Conservation (phyloP, 139 green algal genomes). For the Chlorella sp. region DNA sequence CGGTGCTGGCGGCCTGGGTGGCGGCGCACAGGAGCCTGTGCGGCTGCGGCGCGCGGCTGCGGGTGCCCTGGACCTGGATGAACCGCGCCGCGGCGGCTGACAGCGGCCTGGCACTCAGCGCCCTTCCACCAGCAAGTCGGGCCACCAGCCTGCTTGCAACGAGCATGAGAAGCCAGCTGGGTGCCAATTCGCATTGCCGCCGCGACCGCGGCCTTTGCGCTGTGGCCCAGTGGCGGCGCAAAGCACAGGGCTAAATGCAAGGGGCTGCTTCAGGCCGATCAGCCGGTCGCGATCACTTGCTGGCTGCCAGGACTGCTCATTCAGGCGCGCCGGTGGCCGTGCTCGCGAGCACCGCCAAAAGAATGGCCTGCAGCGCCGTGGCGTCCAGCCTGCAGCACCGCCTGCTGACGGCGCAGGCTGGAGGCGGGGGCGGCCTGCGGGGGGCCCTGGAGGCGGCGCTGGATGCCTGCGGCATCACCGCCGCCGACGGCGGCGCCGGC, state of each 20-base stretch:
- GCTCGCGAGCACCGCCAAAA: too few species aligned
- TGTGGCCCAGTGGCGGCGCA: too few species aligned
- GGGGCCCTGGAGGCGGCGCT: not conserved
- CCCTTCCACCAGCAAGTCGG: not conserved
- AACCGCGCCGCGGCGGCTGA: not conserved
- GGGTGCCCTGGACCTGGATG: not conserved
- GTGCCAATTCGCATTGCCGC: too few species aligned
- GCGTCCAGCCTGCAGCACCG: not conserved
- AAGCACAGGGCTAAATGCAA: too few species aligned
- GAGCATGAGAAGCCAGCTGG: not conserved
- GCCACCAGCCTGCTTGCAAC: not conserved
- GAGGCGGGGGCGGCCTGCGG: not conserved
- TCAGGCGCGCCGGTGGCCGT: too few species aligned
- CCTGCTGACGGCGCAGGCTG: not conserved
- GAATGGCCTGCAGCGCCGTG: too few species aligned
- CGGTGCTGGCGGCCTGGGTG: not conserved
- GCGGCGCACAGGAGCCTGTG: not conserved
- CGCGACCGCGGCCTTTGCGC: too few species aligned
- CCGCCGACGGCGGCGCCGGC: not conserved
- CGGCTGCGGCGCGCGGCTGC: not conserved
- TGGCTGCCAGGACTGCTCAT: too few species aligned
- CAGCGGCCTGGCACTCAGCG: not conserved
- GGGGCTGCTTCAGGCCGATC: too few species aligned
- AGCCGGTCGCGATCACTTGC: too few species aligned
- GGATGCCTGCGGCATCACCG: not conserved